phyloP scores from a whole-genome alignment of 2,329 filamentous ascomycete genomes.

The Pyrenophora seminiperda region DNA sequence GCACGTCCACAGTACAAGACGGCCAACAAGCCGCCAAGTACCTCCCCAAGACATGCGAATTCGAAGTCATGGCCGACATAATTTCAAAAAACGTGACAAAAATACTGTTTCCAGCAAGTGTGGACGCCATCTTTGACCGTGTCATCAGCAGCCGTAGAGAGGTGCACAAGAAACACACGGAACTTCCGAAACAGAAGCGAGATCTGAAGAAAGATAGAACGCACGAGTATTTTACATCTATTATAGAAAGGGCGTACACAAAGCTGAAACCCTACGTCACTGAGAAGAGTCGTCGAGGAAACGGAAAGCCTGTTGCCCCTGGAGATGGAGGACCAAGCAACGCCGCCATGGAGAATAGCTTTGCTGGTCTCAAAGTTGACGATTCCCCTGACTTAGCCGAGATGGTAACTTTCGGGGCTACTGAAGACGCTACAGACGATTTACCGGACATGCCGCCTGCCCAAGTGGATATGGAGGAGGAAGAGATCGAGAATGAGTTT shows the following conservation, averaged over 20 bases:
- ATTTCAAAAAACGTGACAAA: not conserved
- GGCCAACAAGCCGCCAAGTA: not conserved
- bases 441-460: not conserved
- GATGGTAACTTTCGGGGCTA: not conserved
- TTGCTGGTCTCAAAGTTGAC: not conserved
- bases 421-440: not conserved
- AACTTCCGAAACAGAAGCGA: not conserved
- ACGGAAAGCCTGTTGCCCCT: not conserved
- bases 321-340: not conserved
- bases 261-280: not conserved
- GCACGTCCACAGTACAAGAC: not conserved
- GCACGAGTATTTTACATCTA: not conserved
- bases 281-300: not conserved
- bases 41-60: not conserved
- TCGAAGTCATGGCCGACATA: not conserved
- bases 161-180: not conserved
- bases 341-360: not conserved
- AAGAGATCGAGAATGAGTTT: not conserved
- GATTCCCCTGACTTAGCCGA: not conserved
- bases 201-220: not conserved
- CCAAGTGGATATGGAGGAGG: not conserved
- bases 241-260: not conserved
- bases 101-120: not conserved
- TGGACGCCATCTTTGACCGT: not conserved
- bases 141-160: not conserved